Base-by-base conservation (phyloP, 352 stramenopile genomes). In the Phytophthora hybrid region DNA sequence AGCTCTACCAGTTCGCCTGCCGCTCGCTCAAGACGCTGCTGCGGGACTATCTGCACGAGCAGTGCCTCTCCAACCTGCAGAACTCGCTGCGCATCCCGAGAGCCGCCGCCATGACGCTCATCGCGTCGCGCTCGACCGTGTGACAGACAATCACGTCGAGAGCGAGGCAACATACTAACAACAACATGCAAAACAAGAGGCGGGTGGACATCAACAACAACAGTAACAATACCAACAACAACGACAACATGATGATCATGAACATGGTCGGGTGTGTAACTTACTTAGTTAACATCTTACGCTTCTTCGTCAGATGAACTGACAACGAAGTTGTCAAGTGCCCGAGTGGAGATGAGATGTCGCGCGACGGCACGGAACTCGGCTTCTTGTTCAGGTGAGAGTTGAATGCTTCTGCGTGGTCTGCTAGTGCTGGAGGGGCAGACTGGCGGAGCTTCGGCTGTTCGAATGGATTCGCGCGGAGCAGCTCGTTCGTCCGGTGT, bases 41-140 rank as follows among this genome's bases (percentile, higher is more conserved):
- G n/a, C 87, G 87, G 41, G 88, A 95, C 34, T 87, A 91, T 34
- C 82, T 95, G 65, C 79, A 95, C 59, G 88, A 95, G 73, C 88
- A 95, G 64, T 93, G 88, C 44, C 77, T 95, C 10, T 59, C 70
- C 58, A 92, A 88, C 21, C 77, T 94, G 71, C 88, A 95, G 63
- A 80, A 80, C 31, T 91, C 88, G 51, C 81, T 95, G 65, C 78
- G 67, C 39, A 92, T 94, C 66, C 87, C 88, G 5, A 73, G 88
- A 54, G 83, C 85, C 14, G 75, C 84, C 3, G 87, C 88, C 39
- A 53, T 93, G 29, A 85, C 76, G 63, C 89, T 95, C 60, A 84
- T 82, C 29, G 61, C 72, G 53, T 80, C 73, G 21, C 76, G 73
- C 39, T 69, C 70, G 23, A 44, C 71, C 14, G 44, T 74, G 60